A percentile compares a stretch with the other conserved stretches of the same genome.
phyloP scores from a whole-genome alignment of 306 rosid species.

The Trifolium fragiferum region DNA sequence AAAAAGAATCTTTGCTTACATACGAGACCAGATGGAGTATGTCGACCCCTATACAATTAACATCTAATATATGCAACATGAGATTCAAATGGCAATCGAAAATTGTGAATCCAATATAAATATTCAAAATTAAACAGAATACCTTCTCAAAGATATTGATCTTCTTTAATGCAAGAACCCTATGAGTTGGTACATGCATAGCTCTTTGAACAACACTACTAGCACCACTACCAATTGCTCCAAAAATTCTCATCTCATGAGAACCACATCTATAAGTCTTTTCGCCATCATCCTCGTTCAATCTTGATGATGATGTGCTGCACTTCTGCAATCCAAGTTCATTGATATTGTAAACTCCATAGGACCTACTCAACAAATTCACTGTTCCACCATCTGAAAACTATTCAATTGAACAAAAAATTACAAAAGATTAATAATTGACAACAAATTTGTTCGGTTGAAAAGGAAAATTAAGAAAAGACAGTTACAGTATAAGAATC shows the following conservation, averaged over 20 bases:
- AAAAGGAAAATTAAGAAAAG: neutral
- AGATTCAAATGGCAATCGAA: conserved; percentile 26
- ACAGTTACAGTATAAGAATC: conserved; percentile 80
- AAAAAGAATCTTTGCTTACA: too few relatives aligned
- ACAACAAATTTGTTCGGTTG: neutral
- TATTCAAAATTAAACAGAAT: neutral
- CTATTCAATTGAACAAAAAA: conserved; percentile 46
- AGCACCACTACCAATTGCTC: conserved; percentile 97
- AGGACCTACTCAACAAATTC: conserved; percentile 84
- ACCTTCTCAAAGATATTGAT: conserved; percentile 96
- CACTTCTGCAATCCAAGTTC: conserved; percentile 94
- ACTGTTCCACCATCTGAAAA: conserved; percentile 91
- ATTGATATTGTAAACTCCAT: conserved; percentile 89
- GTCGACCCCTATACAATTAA: neutral
- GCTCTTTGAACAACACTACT: conserved; percentile 98
- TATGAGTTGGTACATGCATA: conserved; percentile 84
- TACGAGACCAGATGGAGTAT: too few relatives aligned
- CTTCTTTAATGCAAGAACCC: conserved; percentile 86
- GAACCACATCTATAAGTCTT: conserved; percentile 81
- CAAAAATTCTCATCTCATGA: conserved; percentile 88
- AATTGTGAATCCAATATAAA: neutral
- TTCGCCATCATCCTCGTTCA: conserved; percentile 58
- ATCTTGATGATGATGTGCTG: conserved; percentile 49
- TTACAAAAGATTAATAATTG: neutral
- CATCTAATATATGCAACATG: conserved; percentile 12